Evolutionary conservation across 2,329 filamentous ascomycete genomes (phyloP).

Genomic region (Triangularia setosa): DNA sequence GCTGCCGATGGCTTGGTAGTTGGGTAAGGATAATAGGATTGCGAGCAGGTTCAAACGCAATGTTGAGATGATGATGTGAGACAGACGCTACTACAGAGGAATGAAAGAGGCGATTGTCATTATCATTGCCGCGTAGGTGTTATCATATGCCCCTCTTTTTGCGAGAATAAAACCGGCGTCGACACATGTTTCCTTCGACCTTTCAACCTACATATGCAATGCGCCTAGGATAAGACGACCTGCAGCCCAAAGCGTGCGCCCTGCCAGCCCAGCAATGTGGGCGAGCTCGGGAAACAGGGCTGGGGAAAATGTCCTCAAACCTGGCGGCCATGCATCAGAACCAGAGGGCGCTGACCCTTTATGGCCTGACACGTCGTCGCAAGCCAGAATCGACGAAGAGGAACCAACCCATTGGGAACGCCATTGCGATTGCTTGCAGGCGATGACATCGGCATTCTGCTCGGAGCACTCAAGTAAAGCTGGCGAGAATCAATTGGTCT

Average conservation of each 20-base stretch:
- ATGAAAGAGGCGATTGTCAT: not conserved
- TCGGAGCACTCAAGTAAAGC: not conserved
- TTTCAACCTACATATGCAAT: not conserved
- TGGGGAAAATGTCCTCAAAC: not conserved
- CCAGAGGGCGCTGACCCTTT: not conserved
- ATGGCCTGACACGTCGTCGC: conserved; percentile 9
- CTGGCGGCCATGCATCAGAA: not conserved
- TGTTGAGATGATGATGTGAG: not conserved
- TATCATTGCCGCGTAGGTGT: not conserved
- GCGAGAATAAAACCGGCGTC: not conserved
- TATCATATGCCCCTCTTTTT: conserved; percentile 3
- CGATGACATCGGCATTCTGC: not conserved
- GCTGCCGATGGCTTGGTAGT: not conserved
- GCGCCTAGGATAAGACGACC: not conserved
- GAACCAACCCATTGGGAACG: not conserved
- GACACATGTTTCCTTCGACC: not conserved
- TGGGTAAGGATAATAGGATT: too few species aligned
- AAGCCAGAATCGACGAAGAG: not conserved
- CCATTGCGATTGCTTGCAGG: not conserved
- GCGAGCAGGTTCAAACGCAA: not conserved
- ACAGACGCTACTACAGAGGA: not conserved
- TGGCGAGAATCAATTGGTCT: not conserved
- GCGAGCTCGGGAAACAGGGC: not conserved
- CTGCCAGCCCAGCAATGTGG: not conserved
- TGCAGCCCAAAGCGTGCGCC: not conserved